Evolutionary conservation across 1,284 basidiomycete species (phyloP), one percentile per base, ranked within the genome.

Genomic region (Marasmius sp.): DNA sequence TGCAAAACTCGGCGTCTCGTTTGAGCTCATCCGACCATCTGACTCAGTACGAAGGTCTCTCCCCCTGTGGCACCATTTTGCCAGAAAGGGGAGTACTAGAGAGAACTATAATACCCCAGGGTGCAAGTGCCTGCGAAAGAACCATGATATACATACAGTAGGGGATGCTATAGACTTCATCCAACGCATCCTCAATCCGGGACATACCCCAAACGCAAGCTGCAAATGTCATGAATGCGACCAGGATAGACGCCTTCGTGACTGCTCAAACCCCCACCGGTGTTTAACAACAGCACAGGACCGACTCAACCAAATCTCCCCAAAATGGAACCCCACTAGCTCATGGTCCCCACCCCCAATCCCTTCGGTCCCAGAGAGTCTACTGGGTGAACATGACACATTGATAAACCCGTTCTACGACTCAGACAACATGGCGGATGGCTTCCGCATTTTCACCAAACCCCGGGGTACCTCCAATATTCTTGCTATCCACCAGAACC

Each of bases 41-140:
- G 0, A n/a, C 0, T 36, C 61, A 5, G 36, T 66, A 0, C 48
- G 63, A n/a, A 12, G 49, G 2, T 1, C 10, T 0, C 57, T 74
- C 0, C 73, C 73, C 0, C 63, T 70, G 5, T 75, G 70, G 69
- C 65, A 69, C 47, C 70, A 72, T 56, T 39, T 64, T 0, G 60
- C 61, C 0, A 48, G 55, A 12, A 22, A 1, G 22, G n/a, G n/a
- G n/a, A 18, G 11, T 14, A 55, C 39, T 54, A 14, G 12, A 7
- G 54, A 61, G 34, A 0, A 47, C 8, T 61, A 64, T 41, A 64
- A 65, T 18, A 38, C 7, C 2, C 6, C 9, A 34, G 3, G 0
- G 2, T 37, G 33, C 36, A 48, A 45, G 10, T 66, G 63, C 49
- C 61, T 66, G 0, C 10, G 60, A 6, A n/a, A 22, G 6, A 61